Conservation (phyloP, 495 filamentous ascomycete genomes). For the Hypoxylon fuscum region DNA sequence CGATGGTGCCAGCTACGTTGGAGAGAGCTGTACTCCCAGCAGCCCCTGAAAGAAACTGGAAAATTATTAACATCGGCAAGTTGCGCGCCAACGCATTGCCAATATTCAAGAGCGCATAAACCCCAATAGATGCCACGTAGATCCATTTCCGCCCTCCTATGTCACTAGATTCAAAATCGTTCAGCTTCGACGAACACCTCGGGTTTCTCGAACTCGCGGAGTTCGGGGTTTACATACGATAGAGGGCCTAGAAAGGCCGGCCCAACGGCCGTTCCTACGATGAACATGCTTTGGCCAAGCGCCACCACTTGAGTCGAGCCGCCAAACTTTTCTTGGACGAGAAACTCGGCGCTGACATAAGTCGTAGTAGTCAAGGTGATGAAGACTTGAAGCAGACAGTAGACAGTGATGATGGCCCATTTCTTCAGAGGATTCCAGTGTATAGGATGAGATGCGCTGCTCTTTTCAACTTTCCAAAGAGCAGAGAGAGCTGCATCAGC, state of each 20-base stretch:
- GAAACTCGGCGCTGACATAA: constrained; percentile 46
- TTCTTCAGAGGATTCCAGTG: constrained; percentile 48
- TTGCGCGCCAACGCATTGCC: constrained; percentile 47
- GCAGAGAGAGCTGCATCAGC: constrained; percentile 36
- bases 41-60: constrained; percentile 48
- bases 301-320: constrained; percentile 43
- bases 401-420: constrained; percentile 44
- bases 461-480: constrained; percentile 38
- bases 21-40: constrained; percentile 50
- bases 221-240: constrained; percentile 28
- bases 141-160: constrained; percentile 53
- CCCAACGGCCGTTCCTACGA: constrained; percentile 42
- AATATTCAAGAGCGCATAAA: constrained; percentile 48
- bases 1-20: constrained; percentile 51
- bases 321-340: constrained; percentile 45
- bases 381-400: constrained; percentile 48
- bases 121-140: constrained; percentile 45
- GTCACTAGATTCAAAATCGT: constrained; percentile 34
- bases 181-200: constrained; percentile 14
- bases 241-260: constrained; percentile 43
- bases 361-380: constrained; percentile 46
- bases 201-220: background rate
- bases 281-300: constrained; percentile 43
- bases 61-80: constrained; percentile 51
- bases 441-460: constrained; percentile 45